Evolutionary conservation across 768 basidiomycete genomes (phyloP).

Genomic region (Imleria badia): DNA sequence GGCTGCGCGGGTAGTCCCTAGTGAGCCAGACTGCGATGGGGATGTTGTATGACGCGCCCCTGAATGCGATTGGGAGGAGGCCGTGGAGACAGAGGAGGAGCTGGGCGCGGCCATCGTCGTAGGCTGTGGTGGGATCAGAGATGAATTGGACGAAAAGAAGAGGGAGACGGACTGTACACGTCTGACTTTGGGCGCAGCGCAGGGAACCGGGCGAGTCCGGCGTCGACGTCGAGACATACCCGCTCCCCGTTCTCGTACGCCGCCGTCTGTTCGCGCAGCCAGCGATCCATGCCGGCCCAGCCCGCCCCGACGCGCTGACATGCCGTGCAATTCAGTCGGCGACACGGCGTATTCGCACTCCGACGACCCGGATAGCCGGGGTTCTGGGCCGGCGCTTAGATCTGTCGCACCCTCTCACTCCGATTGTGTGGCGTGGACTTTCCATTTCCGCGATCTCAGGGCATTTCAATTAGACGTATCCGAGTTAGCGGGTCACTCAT

Average conservation of each 20-base stretch:
- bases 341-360: background rate
- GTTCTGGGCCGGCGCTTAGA: slow-evolving; percentile 29
- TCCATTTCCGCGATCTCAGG: slow-evolving; percentile 45
- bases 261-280: slow-evolving; percentile 65
- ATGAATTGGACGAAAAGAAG: background rate
- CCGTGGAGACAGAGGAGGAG: slow-evolving; percentile 90
- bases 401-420: slow-evolving; percentile 37
- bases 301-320: background rate
- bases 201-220: slow-evolving; percentile 50
- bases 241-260: slow-evolving; percentile 56
- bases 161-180: slow-evolving; percentile 58
- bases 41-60: slow-evolving; percentile 83
- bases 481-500: slow-evolving; percentile 25
- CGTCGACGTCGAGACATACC: slow-evolving; percentile 63
- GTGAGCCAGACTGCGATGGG: slow-evolving; percentile 89
- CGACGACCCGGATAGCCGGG: background rate
- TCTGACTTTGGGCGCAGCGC: slow-evolving; percentile 78
- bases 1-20: slow-evolving; percentile 74
- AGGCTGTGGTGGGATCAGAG: slow-evolving; percentile 49
- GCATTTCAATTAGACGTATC: slow-evolving; percentile 33
- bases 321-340: slow-evolving; percentile 12
- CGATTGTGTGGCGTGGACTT: slow-evolving; percentile 47
- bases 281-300: slow-evolving; percentile 36
- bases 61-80: slow-evolving; percentile 82
- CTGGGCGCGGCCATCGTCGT: slow-evolving; percentile 93